Evolutionary conservation across 2,329 filamentous ascomycete genomes (phyloP), one percentile per base, ranked within the genome.

Genomic region (Hypoxylon sp.): DNA sequence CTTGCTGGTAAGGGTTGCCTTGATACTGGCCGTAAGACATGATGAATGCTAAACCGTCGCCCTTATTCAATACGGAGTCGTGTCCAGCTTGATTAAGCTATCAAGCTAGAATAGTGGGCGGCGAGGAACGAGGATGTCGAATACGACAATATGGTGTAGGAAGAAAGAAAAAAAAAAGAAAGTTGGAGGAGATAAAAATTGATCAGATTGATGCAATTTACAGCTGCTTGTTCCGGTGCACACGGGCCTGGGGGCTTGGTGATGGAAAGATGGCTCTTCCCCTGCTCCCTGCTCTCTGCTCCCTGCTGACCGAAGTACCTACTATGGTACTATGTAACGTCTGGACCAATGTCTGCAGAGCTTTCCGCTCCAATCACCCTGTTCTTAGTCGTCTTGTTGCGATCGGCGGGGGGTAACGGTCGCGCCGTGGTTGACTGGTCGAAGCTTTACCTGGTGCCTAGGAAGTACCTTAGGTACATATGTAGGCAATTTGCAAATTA

Each of bases 1-100:
- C 82, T 73, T 85, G 81, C 64, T 84, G 81, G 75, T 91, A 91
- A 39, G 88, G 89, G 74, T 91, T 90, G 67, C 85, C 83, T 68
- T 85, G 81, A 76, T 90, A 89, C 73, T 86, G 84, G 67, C 81
- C 79, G 79, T 87, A 85, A 69, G 87, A 87, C 87, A 90, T 89
- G 75, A 61, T 76, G 75, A 58, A n/a, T 64, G 6, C 34, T 61
- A 53, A 46, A 44, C 48, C 44, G 24, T 62, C 55, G 55, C 55
- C 58, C 41, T 59, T 48, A 34, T 56, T 41, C 54, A 56, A 59
- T 59, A 51, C 34, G 51, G 62, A 64, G 10, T 34, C 32, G 32
- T 15, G 32, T 32, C 34, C 43, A 37, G 57, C 32, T 59, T 20
- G 49, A 22, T 34, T 57, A 47, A 50, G 58, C 47, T 26, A 17